Conservation (phyloP, 306 rosid species). For the Cyclanthera cordifolia region DNA sequence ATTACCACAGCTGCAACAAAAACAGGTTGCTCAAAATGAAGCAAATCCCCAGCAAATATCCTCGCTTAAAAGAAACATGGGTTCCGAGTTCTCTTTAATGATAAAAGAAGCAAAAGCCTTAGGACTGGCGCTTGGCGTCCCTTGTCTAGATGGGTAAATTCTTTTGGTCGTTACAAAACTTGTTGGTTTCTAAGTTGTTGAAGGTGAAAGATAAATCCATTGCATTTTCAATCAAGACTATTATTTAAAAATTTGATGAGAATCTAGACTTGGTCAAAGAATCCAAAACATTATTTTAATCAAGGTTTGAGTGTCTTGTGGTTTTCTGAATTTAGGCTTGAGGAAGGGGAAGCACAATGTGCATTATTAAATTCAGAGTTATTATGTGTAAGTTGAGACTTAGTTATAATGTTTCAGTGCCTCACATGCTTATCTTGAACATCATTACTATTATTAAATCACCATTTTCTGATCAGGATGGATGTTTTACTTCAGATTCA, state of each 20-base stretch:
- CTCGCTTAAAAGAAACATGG: constrained; percentile 52
- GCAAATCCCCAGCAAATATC: constrained; percentile 28
- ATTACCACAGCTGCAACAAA: constrained; percentile 17
- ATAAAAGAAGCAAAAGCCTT: constrained; percentile 60
- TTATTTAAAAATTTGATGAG: background rate
- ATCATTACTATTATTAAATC: constrained; percentile 3
- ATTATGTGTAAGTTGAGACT: constrained; percentile 45
- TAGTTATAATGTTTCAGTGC: background rate
- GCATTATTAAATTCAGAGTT: constrained; percentile 57
- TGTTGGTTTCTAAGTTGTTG: background rate
- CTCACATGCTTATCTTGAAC: background rate
- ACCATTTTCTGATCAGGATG: constrained; percentile 40
- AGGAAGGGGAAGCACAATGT: constrained; percentile 88
- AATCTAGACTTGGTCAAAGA: background rate
- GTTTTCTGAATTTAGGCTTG: constrained; percentile 39
- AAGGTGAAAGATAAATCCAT: background rate
- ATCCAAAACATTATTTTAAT: background rate
- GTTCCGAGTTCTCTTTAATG: constrained; percentile 73
- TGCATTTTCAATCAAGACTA: background rate
- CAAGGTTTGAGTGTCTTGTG: background rate
- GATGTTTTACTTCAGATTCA: constrained; percentile 71
- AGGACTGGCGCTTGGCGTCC: constrained; percentile 62
- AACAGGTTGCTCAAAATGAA: constrained; percentile 35
- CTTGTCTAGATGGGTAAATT: constrained; percentile 64
- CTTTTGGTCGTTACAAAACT: background rate